phyloP scores from a whole-genome alignment of 1,284 basidiomycete species.

The Fomitopsis palustris region DNA sequence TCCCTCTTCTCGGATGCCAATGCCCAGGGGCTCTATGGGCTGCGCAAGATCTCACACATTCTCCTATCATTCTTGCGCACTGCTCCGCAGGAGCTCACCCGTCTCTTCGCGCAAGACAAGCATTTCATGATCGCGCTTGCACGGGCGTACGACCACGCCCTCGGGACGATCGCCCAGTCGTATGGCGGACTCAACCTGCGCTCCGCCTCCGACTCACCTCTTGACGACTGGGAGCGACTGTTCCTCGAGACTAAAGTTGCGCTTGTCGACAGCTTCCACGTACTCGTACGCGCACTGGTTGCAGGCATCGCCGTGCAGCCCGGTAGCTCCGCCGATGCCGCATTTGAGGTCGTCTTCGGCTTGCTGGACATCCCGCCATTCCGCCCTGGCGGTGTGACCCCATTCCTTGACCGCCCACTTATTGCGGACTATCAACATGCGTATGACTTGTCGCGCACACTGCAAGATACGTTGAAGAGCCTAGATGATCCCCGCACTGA shows the following conservation, averaged over 20 bases:
- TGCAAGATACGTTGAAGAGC: conserved; percentile 42
- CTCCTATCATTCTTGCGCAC: conserved; percentile 52
- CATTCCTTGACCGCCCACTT: conserved; percentile 64
- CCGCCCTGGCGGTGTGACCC: conserved; percentile 30
- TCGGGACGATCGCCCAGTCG: conserved; percentile 48
- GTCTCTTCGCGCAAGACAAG: conserved; percentile 47
- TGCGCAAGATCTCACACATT: conserved; percentile 60
- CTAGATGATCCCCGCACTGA: conserved; percentile 58
- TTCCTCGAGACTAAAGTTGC: conserved; percentile 70
- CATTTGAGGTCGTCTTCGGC: conserved; percentile 55
- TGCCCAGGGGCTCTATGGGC: conserved; percentile 53
- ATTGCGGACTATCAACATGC: conserved; percentile 68
- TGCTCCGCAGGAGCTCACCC: conserved; percentile 43
- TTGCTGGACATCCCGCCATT: conserved; percentile 45
- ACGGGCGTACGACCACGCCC: conserved; percentile 52
- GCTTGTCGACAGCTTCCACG: conserved; percentile 65
- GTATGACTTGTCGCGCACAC: conserved; percentile 50
- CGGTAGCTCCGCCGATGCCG: conserved; percentile 27
- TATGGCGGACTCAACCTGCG: conserved; percentile 54
- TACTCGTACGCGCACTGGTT: conserved; percentile 48
- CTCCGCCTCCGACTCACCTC: conserved; percentile 18
- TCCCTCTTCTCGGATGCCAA: conserved; percentile 38
- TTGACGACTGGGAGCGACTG: conserved; percentile 64
- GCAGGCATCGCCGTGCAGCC: conserved; percentile 37
- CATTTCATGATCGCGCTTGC: conserved; percentile 57